Evolutionary conservation across 2,329 filamentous ascomycete genomes (phyloP).

Genomic region (Aschersonia sp.): DNA sequence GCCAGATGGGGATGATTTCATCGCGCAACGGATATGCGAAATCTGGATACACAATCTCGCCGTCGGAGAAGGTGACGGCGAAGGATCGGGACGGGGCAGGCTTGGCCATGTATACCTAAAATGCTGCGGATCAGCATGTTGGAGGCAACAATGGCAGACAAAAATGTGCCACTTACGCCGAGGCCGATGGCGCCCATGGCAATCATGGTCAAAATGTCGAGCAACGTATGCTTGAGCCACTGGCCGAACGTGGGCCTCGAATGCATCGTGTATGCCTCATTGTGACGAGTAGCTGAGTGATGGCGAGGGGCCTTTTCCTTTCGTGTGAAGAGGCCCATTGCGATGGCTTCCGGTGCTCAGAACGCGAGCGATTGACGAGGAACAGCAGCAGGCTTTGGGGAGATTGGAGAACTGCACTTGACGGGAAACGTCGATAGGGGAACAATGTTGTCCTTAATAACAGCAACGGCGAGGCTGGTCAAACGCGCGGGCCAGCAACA

Average conservation of each 20-base stretch:
- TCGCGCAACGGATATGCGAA: slow-evolving; percentile 58
- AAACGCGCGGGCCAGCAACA: background rate
- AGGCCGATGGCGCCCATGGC: slow-evolving; percentile 51
- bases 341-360: background rate
- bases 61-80: slow-evolving; percentile 49
- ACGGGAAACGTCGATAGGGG: too few relatives aligned
- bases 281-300: background rate
- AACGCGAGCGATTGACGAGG: too few relatives aligned
- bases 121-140: background rate
- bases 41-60: slow-evolving; percentile 53
- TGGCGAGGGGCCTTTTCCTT: background rate
- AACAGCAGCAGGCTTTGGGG: too few relatives aligned
- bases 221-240: slow-evolving; percentile 52
- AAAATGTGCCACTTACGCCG: slow-evolving; percentile 33
- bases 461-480: too few relatives aligned
- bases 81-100: slow-evolving; percentile 46
- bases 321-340: slow-evolving; percentile 2
- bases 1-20: slow-evolving; percentile 58
- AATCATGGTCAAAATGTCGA: slow-evolving; percentile 55
- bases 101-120: slow-evolving; percentile 44
- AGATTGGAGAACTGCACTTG: too few relatives aligned
- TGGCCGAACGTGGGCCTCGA: slow-evolving; percentile 47
- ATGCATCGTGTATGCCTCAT: slow-evolving; percentile 26
- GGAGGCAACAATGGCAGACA: background rate
- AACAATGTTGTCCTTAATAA: too few relatives aligned